These are phyloP conservation scores for Coffea canephora DNA, from an alignment of 257 asterid species.

Conservation along the genomic window DNA sequence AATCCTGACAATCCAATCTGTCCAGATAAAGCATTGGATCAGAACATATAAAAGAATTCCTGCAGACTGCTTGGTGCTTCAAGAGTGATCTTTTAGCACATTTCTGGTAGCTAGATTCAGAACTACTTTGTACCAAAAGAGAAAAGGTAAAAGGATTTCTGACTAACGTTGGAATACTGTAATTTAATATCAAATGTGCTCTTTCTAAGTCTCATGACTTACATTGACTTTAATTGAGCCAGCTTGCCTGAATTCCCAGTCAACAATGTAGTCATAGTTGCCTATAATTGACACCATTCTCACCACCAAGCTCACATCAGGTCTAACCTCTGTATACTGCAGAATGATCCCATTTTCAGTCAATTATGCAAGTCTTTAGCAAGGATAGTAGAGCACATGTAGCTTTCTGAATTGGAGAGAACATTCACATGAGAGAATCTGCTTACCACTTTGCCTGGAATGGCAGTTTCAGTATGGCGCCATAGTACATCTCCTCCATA, in stretches of 20 bases:
- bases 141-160: no score
- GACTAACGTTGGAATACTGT: no score
- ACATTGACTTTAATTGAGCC: conserved; percentile 35
- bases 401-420: not conserved
- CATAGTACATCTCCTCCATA: conserved; percentile 59
- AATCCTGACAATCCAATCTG: conserved; percentile 60
- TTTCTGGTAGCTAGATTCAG: not conserved
- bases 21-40: not conserved
- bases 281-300: conserved; percentile 68
- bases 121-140: no score
- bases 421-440: not conserved
- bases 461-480: conserved; percentile 70
- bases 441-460: conserved; percentile 41
- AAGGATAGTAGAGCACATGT: no score
- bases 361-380: not conserved
- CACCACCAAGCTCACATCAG: conserved; percentile 58
- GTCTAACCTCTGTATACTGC: conserved; percentile 14
- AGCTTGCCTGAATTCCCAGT: conserved; percentile 71
- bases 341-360: not conserved
- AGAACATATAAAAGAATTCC: not conserved
- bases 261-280: conserved; percentile 72
- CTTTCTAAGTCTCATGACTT: not conserved
- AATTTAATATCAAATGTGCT: not conserved
- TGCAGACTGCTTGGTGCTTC: not conserved
- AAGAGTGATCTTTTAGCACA: not conserved